These are phyloP conservation scores for Cairneyella variabilis DNA, from an alignment of 495 filamentous ascomycete genomes.

Conservation along the genomic window DNA sequence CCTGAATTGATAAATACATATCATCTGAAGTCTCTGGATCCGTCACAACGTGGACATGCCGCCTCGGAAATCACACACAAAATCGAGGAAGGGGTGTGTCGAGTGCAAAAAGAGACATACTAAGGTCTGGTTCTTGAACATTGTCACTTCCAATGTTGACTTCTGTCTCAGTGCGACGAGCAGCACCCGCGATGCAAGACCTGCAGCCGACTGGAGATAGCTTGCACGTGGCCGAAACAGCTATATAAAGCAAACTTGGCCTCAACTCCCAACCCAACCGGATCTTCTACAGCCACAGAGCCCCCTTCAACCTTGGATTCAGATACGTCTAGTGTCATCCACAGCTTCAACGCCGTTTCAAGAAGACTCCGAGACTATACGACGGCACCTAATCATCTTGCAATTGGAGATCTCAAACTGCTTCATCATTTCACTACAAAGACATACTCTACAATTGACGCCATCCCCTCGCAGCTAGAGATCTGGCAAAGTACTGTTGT, in stretches of 20 bases:
- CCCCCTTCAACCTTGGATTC: neutral
- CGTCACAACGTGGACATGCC: too few species aligned
- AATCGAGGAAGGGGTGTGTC: slow-evolving; percentile 25
- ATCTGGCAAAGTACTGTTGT: slow-evolving; percentile 8
- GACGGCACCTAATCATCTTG: too few species aligned
- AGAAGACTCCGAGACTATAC: too few species aligned
- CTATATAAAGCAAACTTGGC: neutral
- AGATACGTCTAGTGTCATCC: neutral
- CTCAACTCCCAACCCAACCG: neutral
- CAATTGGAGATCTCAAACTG: slow-evolving; percentile 6
- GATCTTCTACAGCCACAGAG: neutral
- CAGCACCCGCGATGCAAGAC: slow-evolving; percentile 1
- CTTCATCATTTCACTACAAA: slow-evolving; percentile 10
- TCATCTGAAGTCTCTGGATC: too few species aligned
- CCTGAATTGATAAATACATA: too few species aligned
- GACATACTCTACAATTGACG: slow-evolving; percentile 8
- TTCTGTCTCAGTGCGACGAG: slow-evolving; percentile 7
- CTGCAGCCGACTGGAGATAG: neutral
- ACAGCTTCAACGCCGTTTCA: neutral
- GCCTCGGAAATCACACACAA: slow-evolving; percentile 12
- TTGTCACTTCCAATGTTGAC: neutral
- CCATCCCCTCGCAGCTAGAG: neutral
- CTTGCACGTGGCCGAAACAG: neutral
- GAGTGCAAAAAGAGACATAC: slow-evolving; percentile 21
- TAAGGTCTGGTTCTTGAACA: slow-evolving; percentile 1